A percentile compares a stretch with the other conserved stretches of the same genome.
These are phyloP conservation scores for Cladosporium sp. DNA, from an alignment of 2,329 filamentous ascomycete species.

Conservation along the genomic window DNA sequence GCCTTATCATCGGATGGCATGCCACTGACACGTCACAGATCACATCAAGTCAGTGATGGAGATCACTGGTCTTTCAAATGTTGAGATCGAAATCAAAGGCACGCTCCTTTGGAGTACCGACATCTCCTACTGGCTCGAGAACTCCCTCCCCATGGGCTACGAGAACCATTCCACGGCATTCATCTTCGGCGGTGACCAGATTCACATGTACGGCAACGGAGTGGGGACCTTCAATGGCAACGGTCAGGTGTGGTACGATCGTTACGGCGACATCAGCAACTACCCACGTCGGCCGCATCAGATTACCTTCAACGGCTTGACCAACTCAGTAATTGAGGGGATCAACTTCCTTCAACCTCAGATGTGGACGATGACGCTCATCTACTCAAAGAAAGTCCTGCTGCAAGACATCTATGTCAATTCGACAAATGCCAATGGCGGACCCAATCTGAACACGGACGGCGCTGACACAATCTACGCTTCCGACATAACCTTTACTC, in stretches of 20 bases:
- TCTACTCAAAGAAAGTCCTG: slow-evolving; percentile 41
- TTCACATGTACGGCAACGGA: slow-evolving; percentile 42
- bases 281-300: slow-evolving; percentile 43
- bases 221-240: slow-evolving; percentile 54
- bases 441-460: slow-evolving; percentile 37
- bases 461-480: slow-evolving; percentile 50
- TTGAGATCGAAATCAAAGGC: slow-evolving; percentile 44
- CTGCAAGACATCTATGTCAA: slow-evolving; percentile 50
- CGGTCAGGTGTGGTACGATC: slow-evolving; percentile 54
- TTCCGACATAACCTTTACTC: slow-evolving; percentile 45
- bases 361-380: slow-evolving; percentile 53
- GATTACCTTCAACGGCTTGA: slow-evolving; percentile 47
- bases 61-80: slow-evolving; percentile 41
- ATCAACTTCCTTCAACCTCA: slow-evolving; percentile 51
- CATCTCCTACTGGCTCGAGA: slow-evolving; percentile 47
- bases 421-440: slow-evolving; percentile 34
- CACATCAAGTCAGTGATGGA: slow-evolving; percentile 46
- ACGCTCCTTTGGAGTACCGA: slow-evolving; percentile 40
- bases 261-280: slow-evolving; percentile 23
- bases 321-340: slow-evolving; percentile 44
- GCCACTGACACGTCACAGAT: neutral
- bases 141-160: slow-evolving; percentile 47
- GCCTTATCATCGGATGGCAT: neutral
- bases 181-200: slow-evolving; percentile 48
- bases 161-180: slow-evolving; percentile 52